A percentile compares a stretch with the other conserved stretches of the same genome.
These are phyloP conservation scores for Trametes maxima DNA, from an alignment of 768 basidiomycete species.

Conservation along the genomic window DNA sequence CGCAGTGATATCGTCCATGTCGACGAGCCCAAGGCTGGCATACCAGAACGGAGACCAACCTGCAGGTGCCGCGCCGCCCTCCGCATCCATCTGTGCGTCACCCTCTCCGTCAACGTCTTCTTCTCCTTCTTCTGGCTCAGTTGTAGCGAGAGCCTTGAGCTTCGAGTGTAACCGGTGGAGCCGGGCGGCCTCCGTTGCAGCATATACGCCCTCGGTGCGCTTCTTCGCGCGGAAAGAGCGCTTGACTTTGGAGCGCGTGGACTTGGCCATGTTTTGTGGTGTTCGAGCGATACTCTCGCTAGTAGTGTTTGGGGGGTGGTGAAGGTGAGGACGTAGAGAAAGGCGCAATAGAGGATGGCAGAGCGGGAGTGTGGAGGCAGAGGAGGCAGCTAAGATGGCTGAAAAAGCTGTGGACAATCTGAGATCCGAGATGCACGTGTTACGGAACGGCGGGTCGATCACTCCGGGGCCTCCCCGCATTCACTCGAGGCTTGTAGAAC, in stretches of 20 bases:
- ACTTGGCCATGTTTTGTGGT: conserved; percentile 71
- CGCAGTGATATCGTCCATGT: conserved; percentile 57
- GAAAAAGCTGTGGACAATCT: conserved; percentile 13
- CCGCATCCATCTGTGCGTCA: conserved; percentile 16
- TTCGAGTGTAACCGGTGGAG: conserved; percentile 71
- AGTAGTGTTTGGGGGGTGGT: not conserved
- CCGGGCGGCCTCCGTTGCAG: conserved; percentile 76
- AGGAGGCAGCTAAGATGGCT: not conserved
- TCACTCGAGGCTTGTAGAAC: conserved; percentile 1
- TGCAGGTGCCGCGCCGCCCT: conserved; percentile 42
- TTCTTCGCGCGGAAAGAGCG: conserved; percentile 78
- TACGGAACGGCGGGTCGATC: conserved; percentile 12
- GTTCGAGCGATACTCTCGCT: not conserved
- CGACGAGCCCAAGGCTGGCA: conserved; percentile 49
- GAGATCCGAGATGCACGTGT: conserved; percentile 17
- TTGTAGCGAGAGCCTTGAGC: conserved; percentile 51
- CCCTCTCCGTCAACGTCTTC: conserved; percentile 31
- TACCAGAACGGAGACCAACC: conserved; percentile 56
- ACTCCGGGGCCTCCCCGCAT: conserved; percentile 3
- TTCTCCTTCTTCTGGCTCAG: conserved; percentile 39
- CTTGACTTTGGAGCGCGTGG: conserved; percentile 79
- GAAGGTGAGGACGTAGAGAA: not conserved
- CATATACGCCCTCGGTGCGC: conserved; percentile 72
- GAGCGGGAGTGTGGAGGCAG: not conserved
- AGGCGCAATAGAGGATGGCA: not conserved